These are phyloP conservation scores for Polygonum aviculare DNA, from an alignment of 148 eudicot species.

Conservation along the genomic window DNA sequence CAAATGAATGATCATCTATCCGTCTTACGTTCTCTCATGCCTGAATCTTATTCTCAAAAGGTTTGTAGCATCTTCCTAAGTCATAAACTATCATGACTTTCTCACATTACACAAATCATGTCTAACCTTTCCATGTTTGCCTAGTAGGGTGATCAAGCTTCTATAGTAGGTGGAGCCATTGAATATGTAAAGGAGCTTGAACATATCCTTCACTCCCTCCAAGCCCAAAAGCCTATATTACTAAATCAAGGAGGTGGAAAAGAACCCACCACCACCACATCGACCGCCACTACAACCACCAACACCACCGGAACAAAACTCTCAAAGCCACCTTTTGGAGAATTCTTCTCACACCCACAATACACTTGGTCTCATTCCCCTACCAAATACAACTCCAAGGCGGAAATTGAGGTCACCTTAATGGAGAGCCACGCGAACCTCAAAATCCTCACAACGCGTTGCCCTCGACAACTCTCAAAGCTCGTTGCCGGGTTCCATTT, in stretches of 20 bases:
- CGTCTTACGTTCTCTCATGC: conserved; percentile 84
- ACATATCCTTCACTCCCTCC: conserved; percentile 59
- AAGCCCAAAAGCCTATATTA: conserved; percentile 46
- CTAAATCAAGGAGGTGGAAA: conserved; percentile 14
- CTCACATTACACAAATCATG: background rate
- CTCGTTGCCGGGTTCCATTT: conserved; percentile 59
- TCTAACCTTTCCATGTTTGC: background rate
- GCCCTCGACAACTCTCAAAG: conserved; percentile 48
- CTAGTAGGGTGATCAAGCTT: conserved; percentile 88
- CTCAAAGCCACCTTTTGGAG: conserved; percentile 28
- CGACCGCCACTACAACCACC: conserved; percentile 2
- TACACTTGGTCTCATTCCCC: conserved; percentile 32
- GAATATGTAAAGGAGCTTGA: conserved; percentile 84
- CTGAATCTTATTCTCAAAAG: conserved; percentile 76
- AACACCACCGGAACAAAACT: background rate
- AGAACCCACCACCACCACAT: conserved; percentile 8
- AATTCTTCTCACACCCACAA: conserved; percentile 55
- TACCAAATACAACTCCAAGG: conserved; percentile 31
- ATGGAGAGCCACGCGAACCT: conserved; percentile 80
- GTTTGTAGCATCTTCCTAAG: conserved; percentile 19
- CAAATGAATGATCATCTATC: conserved; percentile 90
- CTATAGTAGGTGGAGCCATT: conserved; percentile 94
- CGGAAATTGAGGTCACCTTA: conserved; percentile 72
- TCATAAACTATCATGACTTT: background rate
- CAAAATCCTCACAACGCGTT: conserved; percentile 36